Percentiles rank a stretch among this genome's conserved stretches.
phyloP scores from a whole-genome alignment of 441 rosid species.

The Francoa sonchifolia region DNA sequence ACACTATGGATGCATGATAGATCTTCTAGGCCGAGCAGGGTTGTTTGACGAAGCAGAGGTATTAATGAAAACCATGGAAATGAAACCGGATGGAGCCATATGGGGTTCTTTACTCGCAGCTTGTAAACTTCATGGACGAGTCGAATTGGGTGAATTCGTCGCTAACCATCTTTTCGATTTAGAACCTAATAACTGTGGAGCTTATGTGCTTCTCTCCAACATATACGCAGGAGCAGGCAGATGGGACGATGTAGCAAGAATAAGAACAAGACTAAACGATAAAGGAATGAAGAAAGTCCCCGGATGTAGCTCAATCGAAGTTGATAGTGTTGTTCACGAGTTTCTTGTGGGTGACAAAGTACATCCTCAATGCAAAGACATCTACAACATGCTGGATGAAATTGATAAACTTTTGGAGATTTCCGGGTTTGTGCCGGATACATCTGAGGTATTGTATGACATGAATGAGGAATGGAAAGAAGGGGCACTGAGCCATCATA shows the following conservation, averaged over 20 bases:
- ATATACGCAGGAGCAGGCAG: constrained; percentile 57
- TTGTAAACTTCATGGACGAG: constrained; percentile 37
- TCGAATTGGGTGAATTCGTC: constrained; percentile 41
- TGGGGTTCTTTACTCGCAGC: constrained; percentile 58
- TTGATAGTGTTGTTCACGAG: constrained; percentile 52
- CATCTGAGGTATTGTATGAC: constrained; percentile 59
- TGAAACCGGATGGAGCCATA: constrained; percentile 47
- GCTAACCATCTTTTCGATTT: constrained; percentile 37
- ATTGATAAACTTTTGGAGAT: constrained; percentile 40
- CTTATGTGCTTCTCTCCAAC: constrained; percentile 56
- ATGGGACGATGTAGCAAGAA: constrained; percentile 56
- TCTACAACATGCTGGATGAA: constrained; percentile 59
- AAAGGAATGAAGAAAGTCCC: constrained; percentile 61
- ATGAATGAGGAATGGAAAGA: constrained; percentile 67
- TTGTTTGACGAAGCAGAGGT: constrained; percentile 49
- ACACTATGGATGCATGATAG: constrained; percentile 73
- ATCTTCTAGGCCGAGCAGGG: constrained; percentile 60
- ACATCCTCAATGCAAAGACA: constrained; percentile 42
- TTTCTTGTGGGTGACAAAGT: constrained; percentile 52
- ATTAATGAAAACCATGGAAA: constrained; percentile 32
- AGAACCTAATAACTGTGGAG: constrained; percentile 52
- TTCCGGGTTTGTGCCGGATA: constrained; percentile 53
- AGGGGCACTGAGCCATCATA: constrained; percentile 51
- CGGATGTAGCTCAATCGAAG: constrained; percentile 59
- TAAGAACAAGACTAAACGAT: constrained; percentile 38